Evolutionary conservation across 2,329 filamentous ascomycete species (phyloP), one percentile per base, ranked within the genome.

Genomic region (Colletotrichum cuscutae): DNA sequence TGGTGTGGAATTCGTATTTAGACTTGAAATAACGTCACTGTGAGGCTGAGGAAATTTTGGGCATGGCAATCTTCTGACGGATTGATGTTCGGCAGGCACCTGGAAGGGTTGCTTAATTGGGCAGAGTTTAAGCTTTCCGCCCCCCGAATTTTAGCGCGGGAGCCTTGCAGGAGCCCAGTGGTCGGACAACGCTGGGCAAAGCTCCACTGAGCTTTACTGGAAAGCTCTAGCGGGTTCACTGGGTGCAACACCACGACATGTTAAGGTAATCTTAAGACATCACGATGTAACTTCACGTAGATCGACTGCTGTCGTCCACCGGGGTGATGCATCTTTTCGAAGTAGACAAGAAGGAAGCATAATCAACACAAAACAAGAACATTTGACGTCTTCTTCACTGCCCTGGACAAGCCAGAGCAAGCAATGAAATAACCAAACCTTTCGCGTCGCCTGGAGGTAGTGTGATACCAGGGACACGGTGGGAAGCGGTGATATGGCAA

Each of bases 391-490:
- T 65, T 70, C 67, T 70, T 46, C 67, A 42, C 67, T 32, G 53
- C 67, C 61, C 61, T 70, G 67, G 53, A 58, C 32, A 65, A 70
- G 26, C 61, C 67, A 70, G 67, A 65, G 53, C 46, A 54, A 54
- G 52, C 61, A 65, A 70, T 70, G 67, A 70, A 69, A 65, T 59
- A 53, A 12, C 13, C 19, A 26, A 54, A 7, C 7, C 5, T 42
- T 68, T 70, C 65, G 67, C 67, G 61, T 70, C 67, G 30, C 67
- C 67, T 70, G 67, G 61, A 70, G 42, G 62, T 61, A 70, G 67
- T 70, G 67, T 70, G 30, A 70, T 70, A 70, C 67, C 67, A 70
- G 67, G 61, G 67, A 70, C 67, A 70, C 67, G 67, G 42, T 70
- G 67, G 67, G 54, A 32, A 32, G 67, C 64, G 22, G 67, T 65